phyloP scores from a whole-genome alignment of 352 stramenopile species.

The Pythium graminicola region DNA sequence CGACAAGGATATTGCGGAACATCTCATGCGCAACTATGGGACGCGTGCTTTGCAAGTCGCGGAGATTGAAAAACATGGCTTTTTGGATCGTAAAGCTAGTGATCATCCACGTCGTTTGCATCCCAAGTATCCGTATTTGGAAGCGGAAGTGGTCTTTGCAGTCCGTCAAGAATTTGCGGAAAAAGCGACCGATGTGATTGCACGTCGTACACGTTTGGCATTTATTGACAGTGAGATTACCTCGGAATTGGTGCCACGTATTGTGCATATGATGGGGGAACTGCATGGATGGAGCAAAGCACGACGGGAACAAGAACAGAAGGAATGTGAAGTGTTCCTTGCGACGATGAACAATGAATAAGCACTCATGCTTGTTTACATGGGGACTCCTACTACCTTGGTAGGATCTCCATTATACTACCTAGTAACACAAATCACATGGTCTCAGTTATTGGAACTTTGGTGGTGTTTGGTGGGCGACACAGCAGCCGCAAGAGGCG shows the following conservation, averaged over 20 bases:
- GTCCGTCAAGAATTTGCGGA: conserved; percentile 93
- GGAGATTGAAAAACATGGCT: conserved; percentile 85
- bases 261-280: conserved; percentile 92
- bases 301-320: conserved; percentile 62
- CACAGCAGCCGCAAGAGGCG: background rate
- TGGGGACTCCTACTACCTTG: too few relatives aligned
- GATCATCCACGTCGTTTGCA: conserved; percentile 86
- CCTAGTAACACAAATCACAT: too few relatives aligned
- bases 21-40: conserved; percentile 95
- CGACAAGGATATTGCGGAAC: conserved; percentile 91
- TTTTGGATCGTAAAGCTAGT: conserved; percentile 75
- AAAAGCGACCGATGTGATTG: conserved; percentile 90
- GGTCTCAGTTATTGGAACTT: conserved; percentile 16
- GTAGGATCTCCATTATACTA: too few relatives aligned
- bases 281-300: conserved; percentile 82
- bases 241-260: conserved; percentile 65
- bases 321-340: conserved; percentile 72
- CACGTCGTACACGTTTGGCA: conserved; percentile 87
- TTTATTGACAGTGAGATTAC: conserved; percentile 89
- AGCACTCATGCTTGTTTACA: too few relatives aligned
- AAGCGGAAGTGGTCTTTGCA: conserved; percentile 92
- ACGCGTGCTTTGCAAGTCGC: conserved; percentile 93
- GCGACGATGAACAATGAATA: conserved; percentile 83
- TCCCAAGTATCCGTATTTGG: conserved; percentile 93
- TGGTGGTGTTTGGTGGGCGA: conserved; percentile 8